Percentiles rank a stretch among this genome's conserved stretches.
Evolutionary conservation across 805 yeast species (phyloP).

Genomic region (Candida sphagnicola): DNA sequence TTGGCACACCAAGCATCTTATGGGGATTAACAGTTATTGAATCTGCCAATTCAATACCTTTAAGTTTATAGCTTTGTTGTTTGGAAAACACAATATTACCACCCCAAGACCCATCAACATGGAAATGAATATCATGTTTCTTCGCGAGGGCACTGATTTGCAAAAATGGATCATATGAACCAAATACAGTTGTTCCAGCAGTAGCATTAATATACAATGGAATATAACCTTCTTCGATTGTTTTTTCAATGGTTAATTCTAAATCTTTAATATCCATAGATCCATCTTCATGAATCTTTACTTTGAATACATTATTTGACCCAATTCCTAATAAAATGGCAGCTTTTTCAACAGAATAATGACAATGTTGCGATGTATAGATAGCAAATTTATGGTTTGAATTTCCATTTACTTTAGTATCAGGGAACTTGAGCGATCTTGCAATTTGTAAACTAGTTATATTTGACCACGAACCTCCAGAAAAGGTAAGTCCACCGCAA

Average conservation of each 20-base stretch:
- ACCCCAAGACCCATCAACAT: conserved; percentile 90
- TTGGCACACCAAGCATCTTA: conserved; percentile 85
- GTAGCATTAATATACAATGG: conserved; percentile 80
- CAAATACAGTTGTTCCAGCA: conserved; percentile 87
- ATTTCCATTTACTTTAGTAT: conserved; percentile 63
- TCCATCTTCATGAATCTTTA: conserved; percentile 55
- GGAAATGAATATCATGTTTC: conserved; percentile 64
- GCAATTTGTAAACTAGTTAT: conserved; percentile 76
- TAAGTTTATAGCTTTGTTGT: conserved; percentile 40
- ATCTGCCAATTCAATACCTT: conserved; percentile 65
- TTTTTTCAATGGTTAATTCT: conserved; percentile 38
- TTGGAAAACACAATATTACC: conserved; percentile 73
- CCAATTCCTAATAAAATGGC: conserved; percentile 78
- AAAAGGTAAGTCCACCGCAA: conserved; percentile 80
- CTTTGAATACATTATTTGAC: conserved; percentile 55
- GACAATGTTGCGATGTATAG: conserved; percentile 68
- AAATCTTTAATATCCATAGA: conserved; percentile 49
- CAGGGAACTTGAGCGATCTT: conserved; percentile 60
- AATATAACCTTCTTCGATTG: conserved; percentile 52
- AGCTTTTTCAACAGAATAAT: conserved; percentile 77
- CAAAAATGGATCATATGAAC: conserved; percentile 70
- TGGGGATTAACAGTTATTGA: conserved; percentile 83
- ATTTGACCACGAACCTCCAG: conserved; percentile 88
- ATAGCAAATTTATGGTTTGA: conserved; percentile 54
- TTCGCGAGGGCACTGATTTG: conserved; percentile 53